phyloP scores from a whole-genome alignment of 116 monocot species.

The Iris pallida region DNA sequence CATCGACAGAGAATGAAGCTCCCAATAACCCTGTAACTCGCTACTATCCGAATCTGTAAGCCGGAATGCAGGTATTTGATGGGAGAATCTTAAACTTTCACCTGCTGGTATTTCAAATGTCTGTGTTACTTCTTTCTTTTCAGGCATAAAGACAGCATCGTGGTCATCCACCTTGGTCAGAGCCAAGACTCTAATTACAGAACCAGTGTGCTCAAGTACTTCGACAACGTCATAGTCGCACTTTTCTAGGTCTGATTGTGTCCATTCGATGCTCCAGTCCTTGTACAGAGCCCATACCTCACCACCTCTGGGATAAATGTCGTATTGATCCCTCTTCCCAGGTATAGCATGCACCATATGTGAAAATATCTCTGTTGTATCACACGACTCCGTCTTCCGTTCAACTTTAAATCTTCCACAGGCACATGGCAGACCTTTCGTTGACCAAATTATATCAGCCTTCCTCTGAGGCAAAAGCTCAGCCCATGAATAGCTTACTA shows the following conservation, averaged over 20 bases:
- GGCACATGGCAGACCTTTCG: slow-evolving; percentile 16
- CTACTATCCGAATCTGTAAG: slow-evolving; percentile 14
- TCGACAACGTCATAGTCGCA: slow-evolving; percentile 28
- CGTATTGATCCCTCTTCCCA: slow-evolving; percentile 16
- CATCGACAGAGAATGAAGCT: slow-evolving; percentile 40
- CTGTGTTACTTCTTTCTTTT: background rate
- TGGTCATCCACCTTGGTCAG: slow-evolving; percentile 25
- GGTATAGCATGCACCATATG: slow-evolving; percentile 40
- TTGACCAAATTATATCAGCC: background rate
- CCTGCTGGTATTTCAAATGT: slow-evolving; percentile 11
- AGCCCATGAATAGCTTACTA: background rate
- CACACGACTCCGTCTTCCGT: background rate
- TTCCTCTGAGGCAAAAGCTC: background rate
- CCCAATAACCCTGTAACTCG: slow-evolving; percentile 27
- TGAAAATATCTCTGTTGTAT: slow-evolving; percentile 48
- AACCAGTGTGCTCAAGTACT: slow-evolving; percentile 1
- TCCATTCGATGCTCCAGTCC: slow-evolving; percentile 27
- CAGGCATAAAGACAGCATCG: slow-evolving; percentile 19
- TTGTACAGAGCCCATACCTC: slow-evolving; percentile 46
- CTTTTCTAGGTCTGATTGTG: slow-evolving; percentile 7
- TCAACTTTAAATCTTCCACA: slow-evolving; percentile 61
- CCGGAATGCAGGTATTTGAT: slow-evolving; percentile 29
- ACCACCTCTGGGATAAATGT: slow-evolving; percentile 25
- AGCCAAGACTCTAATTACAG: slow-evolving; percentile 7
- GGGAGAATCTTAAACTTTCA: slow-evolving; percentile 38